phyloP scores from a whole-genome alignment of 805 yeast species.

The Yarrowia divulgata region DNA sequence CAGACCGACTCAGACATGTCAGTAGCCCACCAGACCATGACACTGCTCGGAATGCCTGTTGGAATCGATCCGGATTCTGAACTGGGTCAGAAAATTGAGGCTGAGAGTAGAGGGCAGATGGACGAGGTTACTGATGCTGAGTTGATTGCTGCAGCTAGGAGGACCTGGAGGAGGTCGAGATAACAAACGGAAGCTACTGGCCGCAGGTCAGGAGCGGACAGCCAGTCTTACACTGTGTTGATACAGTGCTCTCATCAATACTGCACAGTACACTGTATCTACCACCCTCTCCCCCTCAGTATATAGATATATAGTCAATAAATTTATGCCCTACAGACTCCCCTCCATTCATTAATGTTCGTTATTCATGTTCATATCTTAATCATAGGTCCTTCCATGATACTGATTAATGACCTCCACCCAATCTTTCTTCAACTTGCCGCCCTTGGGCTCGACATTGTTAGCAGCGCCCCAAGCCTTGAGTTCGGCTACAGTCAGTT shows the following conservation, averaged over 20 bases:
- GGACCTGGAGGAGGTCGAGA: background rate
- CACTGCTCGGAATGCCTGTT: background rate
- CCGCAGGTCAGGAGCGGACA: no score
- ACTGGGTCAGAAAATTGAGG: background rate
- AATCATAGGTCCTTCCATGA: background rate
- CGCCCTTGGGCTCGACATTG: constrained; percentile 15
- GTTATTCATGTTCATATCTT: background rate
- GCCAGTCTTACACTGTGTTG: no score
- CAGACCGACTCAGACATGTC: background rate
- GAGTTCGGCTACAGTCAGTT: constrained; percentile 40
- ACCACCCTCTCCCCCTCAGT: no score
- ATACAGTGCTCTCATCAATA: no score
- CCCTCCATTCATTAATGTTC: background rate
- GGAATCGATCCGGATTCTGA: background rate
- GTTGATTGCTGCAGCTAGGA: no score
- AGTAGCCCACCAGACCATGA: background rate
- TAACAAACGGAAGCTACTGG: no score
- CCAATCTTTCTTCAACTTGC: constrained; percentile 37
- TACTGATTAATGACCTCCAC: background rate
- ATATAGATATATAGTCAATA: no score
- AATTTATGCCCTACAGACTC: no score
- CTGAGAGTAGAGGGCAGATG: background rate
- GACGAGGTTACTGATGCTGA: no score
- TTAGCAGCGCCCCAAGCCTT: constrained; percentile 31
- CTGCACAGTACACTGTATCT: no score